Evolutionary conservation across 164 flowering plant species (phyloP), one percentile per base, ranked within the genome.

Genomic region (Warburgia ugandensis): DNA sequence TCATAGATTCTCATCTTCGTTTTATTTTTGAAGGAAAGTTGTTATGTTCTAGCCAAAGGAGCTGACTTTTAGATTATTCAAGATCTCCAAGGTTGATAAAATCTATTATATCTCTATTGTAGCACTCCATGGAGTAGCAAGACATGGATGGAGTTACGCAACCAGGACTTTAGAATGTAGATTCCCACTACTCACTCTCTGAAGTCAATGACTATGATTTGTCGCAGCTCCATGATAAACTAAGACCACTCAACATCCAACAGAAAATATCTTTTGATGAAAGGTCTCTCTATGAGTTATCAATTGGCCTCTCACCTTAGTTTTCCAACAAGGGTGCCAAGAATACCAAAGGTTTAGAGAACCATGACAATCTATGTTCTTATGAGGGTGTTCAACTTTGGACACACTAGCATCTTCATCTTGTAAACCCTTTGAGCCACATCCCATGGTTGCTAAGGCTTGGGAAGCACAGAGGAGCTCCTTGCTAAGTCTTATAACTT

Each of bases 391-490:
- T 29, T 45, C 48, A 25, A 31, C 29, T 22, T 45, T 23, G 29
- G 29, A 45, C 7, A 45, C 48, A 13, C 48, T 31, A 2, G 48
- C 52, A 19, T 68, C 73, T 7, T 60, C 68, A 2, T 45, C 60
- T 43, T 52, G 60, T 6, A 57, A 66, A 56, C 63, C 72, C 4
- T 67, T 68, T n/a, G 75, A 71, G 58, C 67, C 75, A 2, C 75
- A 71, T 45, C 72, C 75, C 3, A 67, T 68, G 69, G 66, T 71
- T 38, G 72, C 69, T 6, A 72, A 68, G 51, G 75, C 75, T 30
- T 68, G 75, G 75, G 75, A 71, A 12, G 69, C 75, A 4, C 69
- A 68, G 17, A 52, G 72, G 23, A 54, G 58, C 20, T 57, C 75
- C 25, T 35, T 71, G 45, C n/a, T n/a, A n/a, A n/a, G n/a, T n/a